phyloP scores from a whole-genome alignment of 2,329 filamentous ascomycete species.

The Aspergillus ustus region DNA sequence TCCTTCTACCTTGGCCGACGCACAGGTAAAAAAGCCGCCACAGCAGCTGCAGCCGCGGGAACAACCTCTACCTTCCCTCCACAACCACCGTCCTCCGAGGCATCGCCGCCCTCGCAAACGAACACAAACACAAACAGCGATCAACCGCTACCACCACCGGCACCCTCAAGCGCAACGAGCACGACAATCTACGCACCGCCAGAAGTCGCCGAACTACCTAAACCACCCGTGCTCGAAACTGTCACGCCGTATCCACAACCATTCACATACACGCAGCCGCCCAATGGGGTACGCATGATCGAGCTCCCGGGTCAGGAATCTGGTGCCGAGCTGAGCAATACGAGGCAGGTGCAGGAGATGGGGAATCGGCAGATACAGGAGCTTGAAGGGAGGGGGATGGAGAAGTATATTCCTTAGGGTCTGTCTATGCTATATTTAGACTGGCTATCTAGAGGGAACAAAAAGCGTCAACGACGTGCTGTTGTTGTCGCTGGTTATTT shows the following conservation, averaged over 20 bases:
- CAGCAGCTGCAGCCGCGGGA: not conserved
- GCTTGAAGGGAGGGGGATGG: not conserved
- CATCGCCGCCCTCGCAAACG: not conserved
- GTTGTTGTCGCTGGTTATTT: no score
- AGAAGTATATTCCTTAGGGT: not conserved
- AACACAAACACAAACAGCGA: not conserved
- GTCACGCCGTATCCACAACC: not conserved
- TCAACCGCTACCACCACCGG: not conserved
- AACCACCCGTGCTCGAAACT: not conserved
- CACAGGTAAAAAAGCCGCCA: not conserved
- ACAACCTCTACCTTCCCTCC: not conserved
- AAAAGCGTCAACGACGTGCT: no score
- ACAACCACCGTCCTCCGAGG: not conserved
- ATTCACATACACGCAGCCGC: not conserved
- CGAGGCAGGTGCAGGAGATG: slow-evolving; percentile 3
- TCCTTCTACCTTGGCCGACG: slow-evolving; percentile 17
- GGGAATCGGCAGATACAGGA: not conserved
- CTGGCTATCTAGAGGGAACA: no score
- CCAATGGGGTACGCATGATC: not conserved
- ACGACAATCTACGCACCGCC: not conserved
- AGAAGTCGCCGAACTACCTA: slow-evolving; percentile 2
- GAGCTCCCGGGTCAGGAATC: not conserved
- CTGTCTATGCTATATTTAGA: not conserved
- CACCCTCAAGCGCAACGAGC: not conserved
- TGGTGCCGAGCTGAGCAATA: not conserved